phyloP scores from a whole-genome alignment of 371 early-diverging fungal species.

The Chytridium lagenaria region DNA sequence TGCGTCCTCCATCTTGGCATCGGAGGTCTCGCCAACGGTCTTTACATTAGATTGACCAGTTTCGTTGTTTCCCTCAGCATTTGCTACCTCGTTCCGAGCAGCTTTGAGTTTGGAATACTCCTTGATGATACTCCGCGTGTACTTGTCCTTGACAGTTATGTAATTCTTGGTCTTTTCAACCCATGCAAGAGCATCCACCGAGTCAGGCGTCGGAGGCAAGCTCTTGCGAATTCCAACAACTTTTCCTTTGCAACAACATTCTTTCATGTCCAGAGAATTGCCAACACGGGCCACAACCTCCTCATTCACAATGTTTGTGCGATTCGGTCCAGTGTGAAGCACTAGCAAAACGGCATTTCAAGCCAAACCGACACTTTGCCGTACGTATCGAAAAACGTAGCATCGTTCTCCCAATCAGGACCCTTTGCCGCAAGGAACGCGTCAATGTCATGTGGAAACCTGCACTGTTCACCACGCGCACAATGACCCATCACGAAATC shows the following conservation, averaged over 20 bases:
- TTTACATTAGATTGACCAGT: too few relatives aligned
- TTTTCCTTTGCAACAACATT: neutral
- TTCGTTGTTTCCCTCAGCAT: too few relatives aligned
- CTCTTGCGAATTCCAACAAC: neutral
- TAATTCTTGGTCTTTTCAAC: slow-evolving; percentile 18
- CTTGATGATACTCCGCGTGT: neutral
- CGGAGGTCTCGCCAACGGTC: too few relatives aligned
- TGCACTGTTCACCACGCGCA: slow-evolving; percentile 38
- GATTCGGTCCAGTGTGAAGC: slow-evolving; percentile 65
- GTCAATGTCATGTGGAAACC: slow-evolving; percentile 51
- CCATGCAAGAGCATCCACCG: slow-evolving; percentile 21
- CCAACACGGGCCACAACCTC: slow-evolving; percentile 20
- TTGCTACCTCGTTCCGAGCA: neutral
- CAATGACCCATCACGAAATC: slow-evolving; percentile 28
- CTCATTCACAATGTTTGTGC: slow-evolving; percentile 25
- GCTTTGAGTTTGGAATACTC: slow-evolving; percentile 8
- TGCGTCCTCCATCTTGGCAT: neutral
- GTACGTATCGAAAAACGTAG: slow-evolving; percentile 71
- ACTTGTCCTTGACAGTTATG: neutral
- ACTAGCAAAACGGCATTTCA: slow-evolving; percentile 78
- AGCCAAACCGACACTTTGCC: slow-evolving; percentile 75
- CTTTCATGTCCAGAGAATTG: neutral
- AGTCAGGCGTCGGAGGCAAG: neutral
- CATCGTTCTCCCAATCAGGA: slow-evolving; percentile 77
- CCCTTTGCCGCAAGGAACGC: slow-evolving; percentile 54